A percentile compares a stretch with the other conserved stretches of the same genome.
Conservation (phyloP, 768 basidiomycete genomes). For the Pleurotus platypus region DNA sequence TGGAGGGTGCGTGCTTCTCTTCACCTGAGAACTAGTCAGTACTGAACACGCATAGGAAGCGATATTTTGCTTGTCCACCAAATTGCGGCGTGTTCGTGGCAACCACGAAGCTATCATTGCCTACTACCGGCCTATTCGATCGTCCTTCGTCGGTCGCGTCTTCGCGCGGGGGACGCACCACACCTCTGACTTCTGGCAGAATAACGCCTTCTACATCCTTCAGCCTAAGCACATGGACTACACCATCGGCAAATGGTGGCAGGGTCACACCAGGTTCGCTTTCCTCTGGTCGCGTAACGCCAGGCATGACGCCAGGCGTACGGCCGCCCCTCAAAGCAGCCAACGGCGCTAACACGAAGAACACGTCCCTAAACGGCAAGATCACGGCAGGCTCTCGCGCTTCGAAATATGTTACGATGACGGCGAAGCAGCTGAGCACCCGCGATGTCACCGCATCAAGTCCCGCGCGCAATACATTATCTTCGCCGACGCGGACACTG, state of each 20-base stretch:
- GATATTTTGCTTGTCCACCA: conserved; percentile 83
- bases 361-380: conserved; percentile 31
- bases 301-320: conserved; percentile 33
- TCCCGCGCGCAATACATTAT: conserved; percentile 26
- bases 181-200: conserved; percentile 54
- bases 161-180: conserved; percentile 55
- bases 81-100: conserved; percentile 92
- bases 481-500: conserved; percentile 27
- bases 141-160: conserved; percentile 84
- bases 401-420: conserved; percentile 80
- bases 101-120: conserved; percentile 72
- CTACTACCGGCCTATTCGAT: conserved; percentile 56
- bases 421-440: conserved; percentile 72
- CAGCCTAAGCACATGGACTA: conserved; percentile 19
- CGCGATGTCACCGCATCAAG: conserved; percentile 30
- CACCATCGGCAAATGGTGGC: conserved; percentile 26
- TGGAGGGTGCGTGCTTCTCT: conserved; percentile 58
- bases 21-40: not conserved
- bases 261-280: conserved; percentile 20
- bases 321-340: conserved; percentile 23
- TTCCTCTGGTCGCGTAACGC: conserved; percentile 36
- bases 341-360: conserved; percentile 13
- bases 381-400: conserved; percentile 85
- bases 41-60: conserved; percentile 43
- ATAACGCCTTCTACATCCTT: conserved; percentile 44